phyloP scores from a whole-genome alignment of 768 basidiomycete genomes.

The Leccinum fibrillosum region DNA sequence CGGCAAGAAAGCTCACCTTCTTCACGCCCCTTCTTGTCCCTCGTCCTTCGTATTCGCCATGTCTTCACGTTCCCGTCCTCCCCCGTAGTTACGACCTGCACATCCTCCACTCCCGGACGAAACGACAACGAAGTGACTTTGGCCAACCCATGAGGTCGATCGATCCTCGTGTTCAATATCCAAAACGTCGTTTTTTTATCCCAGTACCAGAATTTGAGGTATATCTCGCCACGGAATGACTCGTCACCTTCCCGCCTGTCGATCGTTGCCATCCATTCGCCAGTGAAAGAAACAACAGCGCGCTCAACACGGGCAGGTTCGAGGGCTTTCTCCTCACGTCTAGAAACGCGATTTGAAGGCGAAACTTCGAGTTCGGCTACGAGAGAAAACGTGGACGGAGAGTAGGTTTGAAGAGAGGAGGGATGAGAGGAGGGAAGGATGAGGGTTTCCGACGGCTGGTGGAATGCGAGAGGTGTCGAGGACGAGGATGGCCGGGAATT shows the following conservation, averaged over 20 bases:
- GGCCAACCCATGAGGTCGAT: conserved; percentile 74
- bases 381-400: conserved; percentile 64
- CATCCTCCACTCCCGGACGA: conserved; percentile 43
- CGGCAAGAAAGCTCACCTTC: conserved; percentile 46
- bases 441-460: conserved; percentile 68
- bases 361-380: conserved; percentile 88
- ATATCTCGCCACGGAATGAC: conserved; percentile 62
- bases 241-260: conserved; percentile 72
- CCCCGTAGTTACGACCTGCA: conserved; percentile 68
- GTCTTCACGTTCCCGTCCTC: conserved; percentile 74
- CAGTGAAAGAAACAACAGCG: conserved; percentile 60
- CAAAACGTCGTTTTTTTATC: conserved; percentile 57
- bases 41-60: conserved; percentile 63
- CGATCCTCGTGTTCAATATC: conserved; percentile 85
- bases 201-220: conserved; percentile 93
- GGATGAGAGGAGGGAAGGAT: conserved; percentile 93
- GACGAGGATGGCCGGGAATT: conserved; percentile 35
- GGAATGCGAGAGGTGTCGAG: conserved; percentile 68
- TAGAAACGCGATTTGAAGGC: conserved; percentile 87
- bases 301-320: conserved; percentile 75
- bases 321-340: conserved; percentile 71
- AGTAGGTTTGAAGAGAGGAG: conserved; percentile 91
- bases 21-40: conserved; percentile 41
- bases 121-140: conserved; percentile 68
- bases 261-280: conserved; percentile 89